phyloP scores from a whole-genome alignment of 2,329 filamentous ascomycete genomes.

The Exophiala viscosa region DNA sequence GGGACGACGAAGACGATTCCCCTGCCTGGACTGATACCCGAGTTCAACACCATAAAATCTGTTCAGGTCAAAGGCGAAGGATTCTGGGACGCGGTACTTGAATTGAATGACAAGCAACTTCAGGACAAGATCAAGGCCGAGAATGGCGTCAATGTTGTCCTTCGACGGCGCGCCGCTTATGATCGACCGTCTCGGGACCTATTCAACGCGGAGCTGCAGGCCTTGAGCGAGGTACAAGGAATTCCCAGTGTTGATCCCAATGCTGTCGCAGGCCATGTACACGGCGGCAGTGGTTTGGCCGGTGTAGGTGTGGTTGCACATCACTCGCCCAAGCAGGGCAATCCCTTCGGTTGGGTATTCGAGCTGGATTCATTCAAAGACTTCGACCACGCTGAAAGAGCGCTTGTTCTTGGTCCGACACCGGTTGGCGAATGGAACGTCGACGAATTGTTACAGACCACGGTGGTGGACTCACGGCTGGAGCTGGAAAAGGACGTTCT shows the following conservation, averaged over 20 bases:
- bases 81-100: conserved; percentile 78
- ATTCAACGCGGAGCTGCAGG: conserved; percentile 71
- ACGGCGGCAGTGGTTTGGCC: conserved; percentile 25
- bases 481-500: conserved; percentile 54
- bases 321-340: conserved; percentile 27
- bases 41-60: conserved; percentile 37
- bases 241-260: conserved; percentile 33
- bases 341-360: conserved; percentile 72
- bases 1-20: conserved; percentile 36
- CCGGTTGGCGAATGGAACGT: conserved; percentile 38
- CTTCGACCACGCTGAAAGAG: conserved; percentile 63
- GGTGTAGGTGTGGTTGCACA: conserved; percentile 13
- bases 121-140: conserved; percentile 56
- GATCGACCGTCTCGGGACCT: conserved; percentile 52
- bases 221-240: conserved; percentile 61
- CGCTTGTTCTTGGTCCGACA: conserved; percentile 53
- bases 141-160: conserved; percentile 63
- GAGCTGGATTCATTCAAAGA: conserved; percentile 52
- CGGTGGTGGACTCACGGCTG: conserved; percentile 68
- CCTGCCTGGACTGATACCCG: conserved; percentile 57
- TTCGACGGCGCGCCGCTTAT: conserved; percentile 66
- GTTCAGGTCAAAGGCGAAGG: conserved; percentile 47
- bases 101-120: conserved; percentile 57
- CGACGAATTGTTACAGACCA: conserved; percentile 53
- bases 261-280: conserved; percentile 25